Conservation (phyloP, 441 rosid genomes). For the Iberis amara region DNA sequence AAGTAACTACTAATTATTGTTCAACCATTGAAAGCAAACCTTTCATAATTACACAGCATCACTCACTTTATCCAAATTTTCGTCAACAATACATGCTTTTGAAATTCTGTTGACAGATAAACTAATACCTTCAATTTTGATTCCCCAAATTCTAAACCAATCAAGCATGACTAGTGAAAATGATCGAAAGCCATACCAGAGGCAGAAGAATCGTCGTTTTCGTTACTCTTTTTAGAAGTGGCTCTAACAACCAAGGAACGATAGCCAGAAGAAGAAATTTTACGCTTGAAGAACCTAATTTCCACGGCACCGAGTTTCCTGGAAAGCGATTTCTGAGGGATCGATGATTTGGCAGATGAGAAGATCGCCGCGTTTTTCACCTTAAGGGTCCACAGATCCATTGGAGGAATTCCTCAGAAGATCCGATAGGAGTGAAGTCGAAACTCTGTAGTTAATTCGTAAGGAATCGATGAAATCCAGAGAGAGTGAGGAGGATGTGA, state of each 20-base stretch:
- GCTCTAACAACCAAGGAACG: constrained; percentile 46
- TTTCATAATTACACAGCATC: no score
- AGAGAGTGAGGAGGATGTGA: not conserved
- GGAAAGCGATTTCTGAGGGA: constrained; percentile 32
- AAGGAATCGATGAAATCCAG: constrained; percentile 21
- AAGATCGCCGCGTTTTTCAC: constrained; percentile 39
- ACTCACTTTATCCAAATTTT: no score
- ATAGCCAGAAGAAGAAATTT: constrained; percentile 29
- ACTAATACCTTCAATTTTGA: no score
- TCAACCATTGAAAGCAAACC: no score
- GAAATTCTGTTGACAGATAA: no score
- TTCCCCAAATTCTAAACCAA: no score
- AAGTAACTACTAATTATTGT: no score
- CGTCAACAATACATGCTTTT: no score
- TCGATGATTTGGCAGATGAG: constrained; percentile 31
- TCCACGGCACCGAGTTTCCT: constrained; percentile 37
- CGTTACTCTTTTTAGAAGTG: constrained; percentile 61
- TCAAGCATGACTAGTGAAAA: no score
- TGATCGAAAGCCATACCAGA: constrained; percentile 30
- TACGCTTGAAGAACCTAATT: constrained; percentile 39
- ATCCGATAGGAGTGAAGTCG: constrained; percentile 7
- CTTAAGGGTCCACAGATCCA: constrained; percentile 63
- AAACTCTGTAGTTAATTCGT: constrained; percentile 1
- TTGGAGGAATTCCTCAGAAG: constrained; percentile 13
- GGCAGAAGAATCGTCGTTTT: constrained; percentile 43